Conservation (phyloP, 192 early-diverging fungal species). For the Rhizoclosmatium sp. region DNA sequence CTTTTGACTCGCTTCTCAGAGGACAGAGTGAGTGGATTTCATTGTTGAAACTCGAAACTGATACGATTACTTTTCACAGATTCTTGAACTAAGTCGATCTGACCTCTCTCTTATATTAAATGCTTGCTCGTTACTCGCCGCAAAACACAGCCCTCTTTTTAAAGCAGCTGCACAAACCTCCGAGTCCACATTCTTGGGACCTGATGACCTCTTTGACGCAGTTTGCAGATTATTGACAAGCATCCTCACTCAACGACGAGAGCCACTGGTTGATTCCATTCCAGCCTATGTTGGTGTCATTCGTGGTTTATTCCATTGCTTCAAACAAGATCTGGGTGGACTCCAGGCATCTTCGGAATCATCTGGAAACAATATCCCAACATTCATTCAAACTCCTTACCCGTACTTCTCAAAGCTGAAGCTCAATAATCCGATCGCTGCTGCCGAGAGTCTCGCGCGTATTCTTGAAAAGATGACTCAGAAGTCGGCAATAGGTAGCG, state of each 20-base stretch:
- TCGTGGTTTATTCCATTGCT: conserved; percentile 64
- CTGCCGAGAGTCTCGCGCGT: conserved; percentile 22
- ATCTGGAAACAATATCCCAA: conserved; percentile 37
- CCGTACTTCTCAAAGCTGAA: conserved; percentile 43
- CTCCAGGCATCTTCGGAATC: conserved; percentile 38
- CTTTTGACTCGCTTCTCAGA: conserved; percentile 26
- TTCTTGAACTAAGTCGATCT: conserved; percentile 45
- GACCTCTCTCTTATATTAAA: conserved; percentile 55
- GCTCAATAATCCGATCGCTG: conserved; percentile 26
- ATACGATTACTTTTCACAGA: conserved; percentile 37
- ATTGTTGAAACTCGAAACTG: not conserved
- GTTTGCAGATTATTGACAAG: conserved; percentile 58
- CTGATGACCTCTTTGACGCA: conserved; percentile 56
- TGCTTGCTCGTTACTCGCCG: conserved; percentile 34
- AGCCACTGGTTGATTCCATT: conserved; percentile 55
- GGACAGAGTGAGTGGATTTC: conserved; percentile 15
- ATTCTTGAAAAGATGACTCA: conserved; percentile 28
- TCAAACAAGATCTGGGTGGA: conserved; percentile 61
- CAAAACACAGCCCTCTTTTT: conserved; percentile 14
- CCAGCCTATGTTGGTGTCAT: conserved; percentile 60
- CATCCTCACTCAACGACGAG: conserved; percentile 55
- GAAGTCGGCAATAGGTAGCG: conserved; percentile 10
- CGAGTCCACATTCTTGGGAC: conserved; percentile 19
- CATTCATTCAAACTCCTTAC: conserved; percentile 36
- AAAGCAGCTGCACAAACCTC: conserved; percentile 13